Percentiles rank a stretch among this genome's conserved stretches.
These are phyloP conservation scores for Leucaena leucocephala DNA, from an alignment of 306 rosid species.

Conservation along the genomic window DNA sequence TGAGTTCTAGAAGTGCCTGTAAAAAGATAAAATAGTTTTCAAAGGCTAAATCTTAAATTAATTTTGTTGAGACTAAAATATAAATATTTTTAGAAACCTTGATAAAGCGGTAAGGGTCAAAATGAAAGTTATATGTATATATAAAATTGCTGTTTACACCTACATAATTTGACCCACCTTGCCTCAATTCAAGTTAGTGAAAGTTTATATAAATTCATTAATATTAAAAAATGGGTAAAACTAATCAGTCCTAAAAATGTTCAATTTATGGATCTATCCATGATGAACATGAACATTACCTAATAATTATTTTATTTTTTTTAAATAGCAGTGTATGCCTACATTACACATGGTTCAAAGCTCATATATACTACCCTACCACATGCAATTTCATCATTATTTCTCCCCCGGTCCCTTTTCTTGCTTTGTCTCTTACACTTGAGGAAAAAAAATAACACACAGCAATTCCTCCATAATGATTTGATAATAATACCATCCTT, in stretches of 20 bases:
- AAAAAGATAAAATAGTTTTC: too few relatives aligned
- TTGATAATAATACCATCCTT: constrained; percentile 17
- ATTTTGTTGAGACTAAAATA: too few relatives aligned
- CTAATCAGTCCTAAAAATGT: not conserved
- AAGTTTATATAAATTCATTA: not conserved
- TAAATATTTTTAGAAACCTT: too few relatives aligned
- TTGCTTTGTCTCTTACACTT: not conserved
- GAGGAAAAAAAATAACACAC: not conserved
- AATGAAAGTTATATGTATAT: too few relatives aligned
- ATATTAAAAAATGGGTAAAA: not conserved
- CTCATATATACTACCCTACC: not conserved
- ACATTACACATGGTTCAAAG: not conserved
- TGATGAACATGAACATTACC: not conserved
- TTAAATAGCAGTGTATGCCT: not conserved
- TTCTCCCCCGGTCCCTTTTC: not conserved
- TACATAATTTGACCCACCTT: too few relatives aligned
- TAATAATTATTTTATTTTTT: not conserved
- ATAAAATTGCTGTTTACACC: too few relatives aligned
- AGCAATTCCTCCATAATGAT: constrained; percentile 9
- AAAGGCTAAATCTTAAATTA: too few relatives aligned
- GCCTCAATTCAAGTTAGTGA: too few relatives aligned
- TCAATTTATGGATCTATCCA: not conserved
- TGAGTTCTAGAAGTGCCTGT: too few relatives aligned
- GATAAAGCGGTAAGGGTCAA: too few relatives aligned
- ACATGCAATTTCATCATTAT: not conserved